A percentile compares a stretch with the other conserved stretches of the same genome.
Evolutionary conservation across 2,329 filamentous ascomycete species (phyloP).

Genomic region (Onygenales sp.): DNA sequence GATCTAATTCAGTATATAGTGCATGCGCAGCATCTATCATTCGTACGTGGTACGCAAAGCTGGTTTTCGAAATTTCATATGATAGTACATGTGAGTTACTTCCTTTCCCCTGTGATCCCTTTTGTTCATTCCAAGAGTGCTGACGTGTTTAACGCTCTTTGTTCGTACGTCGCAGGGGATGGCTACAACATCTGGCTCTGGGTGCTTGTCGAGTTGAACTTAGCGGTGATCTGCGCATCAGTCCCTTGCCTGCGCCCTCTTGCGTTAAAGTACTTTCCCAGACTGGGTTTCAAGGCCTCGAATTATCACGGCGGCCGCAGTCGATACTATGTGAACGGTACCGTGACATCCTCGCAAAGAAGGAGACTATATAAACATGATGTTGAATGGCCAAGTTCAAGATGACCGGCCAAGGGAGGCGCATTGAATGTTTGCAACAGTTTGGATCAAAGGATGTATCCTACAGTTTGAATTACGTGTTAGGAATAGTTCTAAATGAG

Average conservation of each 20-base stretch:
- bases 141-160: not conserved
- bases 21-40: slow-evolving; percentile 8
- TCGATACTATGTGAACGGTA: too few species aligned
- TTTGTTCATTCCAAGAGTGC: not conserved
- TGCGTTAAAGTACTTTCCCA: slow-evolving; percentile 7
- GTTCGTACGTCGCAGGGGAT: slow-evolving; percentile 3
- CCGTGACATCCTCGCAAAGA: too few species aligned
- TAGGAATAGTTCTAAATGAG: too few species aligned
- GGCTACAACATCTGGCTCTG: slow-evolving; percentile 13
- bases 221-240: slow-evolving; percentile 14
- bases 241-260: slow-evolving; percentile 12
- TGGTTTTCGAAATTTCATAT: slow-evolving; percentile 4
- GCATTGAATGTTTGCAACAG: too few species aligned
- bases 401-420: too few species aligned
- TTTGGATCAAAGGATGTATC: too few species aligned
- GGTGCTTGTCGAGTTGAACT: slow-evolving; percentile 12
- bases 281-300: not conserved
- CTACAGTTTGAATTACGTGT: too few species aligned
- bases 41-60: slow-evolving; percentile 6
- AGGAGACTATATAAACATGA: too few species aligned
- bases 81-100: slow-evolving; percentile 11
- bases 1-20: not conserved
- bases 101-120: too few species aligned
- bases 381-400: too few species aligned
- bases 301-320: not conserved